Evolutionary conservation across 2,329 filamentous ascomycete species (phyloP).

Genomic region (Thyridium curvatum): DNA sequence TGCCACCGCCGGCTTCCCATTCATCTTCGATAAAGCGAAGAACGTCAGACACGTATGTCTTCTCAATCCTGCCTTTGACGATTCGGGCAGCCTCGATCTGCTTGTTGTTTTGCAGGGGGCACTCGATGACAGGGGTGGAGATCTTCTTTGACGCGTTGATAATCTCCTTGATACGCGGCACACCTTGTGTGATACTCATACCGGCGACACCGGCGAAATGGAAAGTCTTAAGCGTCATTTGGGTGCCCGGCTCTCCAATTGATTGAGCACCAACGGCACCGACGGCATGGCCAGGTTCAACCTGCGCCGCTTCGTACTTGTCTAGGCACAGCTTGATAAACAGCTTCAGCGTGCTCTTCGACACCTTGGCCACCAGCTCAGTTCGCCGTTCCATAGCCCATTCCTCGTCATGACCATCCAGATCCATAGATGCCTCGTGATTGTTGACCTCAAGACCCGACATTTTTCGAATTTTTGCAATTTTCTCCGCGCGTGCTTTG

Average conservation of each 20-base stretch:
- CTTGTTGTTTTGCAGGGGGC: slow-evolving; percentile 70
- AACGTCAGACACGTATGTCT: slow-evolving; percentile 81
- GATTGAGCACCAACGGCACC: slow-evolving; percentile 95
- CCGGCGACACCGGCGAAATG: slow-evolving; percentile 99
- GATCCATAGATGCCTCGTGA: slow-evolving; percentile 9
- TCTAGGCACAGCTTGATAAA: slow-evolving; percentile 80
- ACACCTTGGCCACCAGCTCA: slow-evolving; percentile 79
- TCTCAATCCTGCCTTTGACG: slow-evolving; percentile 90
- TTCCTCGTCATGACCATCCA: slow-evolving; percentile 14
- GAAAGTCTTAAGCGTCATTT: slow-evolving; percentile 99
- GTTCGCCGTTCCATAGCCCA: slow-evolving; percentile 33
- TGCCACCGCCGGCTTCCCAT: slow-evolving; percentile 72
- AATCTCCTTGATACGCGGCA: slow-evolving; percentile 99
- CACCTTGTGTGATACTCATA: slow-evolving; percentile 99
- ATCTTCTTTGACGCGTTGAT: slow-evolving; percentile 96
- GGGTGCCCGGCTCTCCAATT: slow-evolving; percentile 95
- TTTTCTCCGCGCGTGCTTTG: slow-evolving; percentile 50
- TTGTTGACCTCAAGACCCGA: slow-evolving; percentile 40
- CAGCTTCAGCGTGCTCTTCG: slow-evolving; percentile 60
- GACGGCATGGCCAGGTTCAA: slow-evolving; percentile 92
- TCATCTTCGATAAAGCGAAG: slow-evolving; percentile 80
- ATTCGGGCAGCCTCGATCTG: slow-evolving; percentile 77
- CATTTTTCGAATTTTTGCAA: slow-evolving; percentile 46
- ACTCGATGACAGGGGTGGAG: slow-evolving; percentile 89
- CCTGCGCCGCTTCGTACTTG: slow-evolving; percentile 86